Evolutionary conservation across 768 basidiomycete genomes (phyloP).

Genomic region (Phallus indusiatus): DNA sequence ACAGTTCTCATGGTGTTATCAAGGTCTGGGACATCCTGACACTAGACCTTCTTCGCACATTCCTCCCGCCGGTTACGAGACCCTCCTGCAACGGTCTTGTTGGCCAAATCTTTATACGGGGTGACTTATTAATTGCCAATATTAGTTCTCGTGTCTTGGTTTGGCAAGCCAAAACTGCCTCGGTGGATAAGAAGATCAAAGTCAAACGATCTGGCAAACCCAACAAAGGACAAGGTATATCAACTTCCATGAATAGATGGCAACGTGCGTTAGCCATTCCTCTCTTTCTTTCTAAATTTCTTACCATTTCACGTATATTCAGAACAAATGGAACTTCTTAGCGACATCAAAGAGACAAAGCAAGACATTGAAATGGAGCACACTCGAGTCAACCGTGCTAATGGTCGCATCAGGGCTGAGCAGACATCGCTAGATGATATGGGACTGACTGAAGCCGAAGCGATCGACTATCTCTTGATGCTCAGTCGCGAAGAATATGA

Average conservation of each 20-base stretch:
- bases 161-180: constrained; percentile 52
- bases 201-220: constrained; percentile 15
- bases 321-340: constrained; percentile 59
- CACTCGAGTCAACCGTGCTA: constrained; percentile 24
- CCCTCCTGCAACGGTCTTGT: constrained; percentile 30
- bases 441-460: constrained; percentile 65
- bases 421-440: constrained; percentile 45
- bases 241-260: constrained; percentile 23
- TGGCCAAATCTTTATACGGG: constrained; percentile 45
- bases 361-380: constrained; percentile 43
- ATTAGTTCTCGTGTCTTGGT: constrained; percentile 55
- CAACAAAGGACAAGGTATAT: constrained; percentile 12
- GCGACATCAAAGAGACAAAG: constrained; percentile 52
- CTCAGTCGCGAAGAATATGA: constrained; percentile 70
- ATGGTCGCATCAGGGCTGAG: constrained; percentile 50
- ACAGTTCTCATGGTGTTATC: constrained; percentile 46
- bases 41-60: constrained; percentile 45
- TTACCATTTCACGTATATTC: neutral
- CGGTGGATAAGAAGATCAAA: constrained; percentile 16
- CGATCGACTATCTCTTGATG: constrained; percentile 75
- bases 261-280: constrained; percentile 23
- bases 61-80: constrained; percentile 33
- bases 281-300: neutral
- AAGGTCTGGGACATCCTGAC: constrained; percentile 60
- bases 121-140: constrained; percentile 46